Evolutionary conservation across 768 basidiomycete species (phyloP).

Genomic region (Hygrophoropsis aurantiaca): DNA sequence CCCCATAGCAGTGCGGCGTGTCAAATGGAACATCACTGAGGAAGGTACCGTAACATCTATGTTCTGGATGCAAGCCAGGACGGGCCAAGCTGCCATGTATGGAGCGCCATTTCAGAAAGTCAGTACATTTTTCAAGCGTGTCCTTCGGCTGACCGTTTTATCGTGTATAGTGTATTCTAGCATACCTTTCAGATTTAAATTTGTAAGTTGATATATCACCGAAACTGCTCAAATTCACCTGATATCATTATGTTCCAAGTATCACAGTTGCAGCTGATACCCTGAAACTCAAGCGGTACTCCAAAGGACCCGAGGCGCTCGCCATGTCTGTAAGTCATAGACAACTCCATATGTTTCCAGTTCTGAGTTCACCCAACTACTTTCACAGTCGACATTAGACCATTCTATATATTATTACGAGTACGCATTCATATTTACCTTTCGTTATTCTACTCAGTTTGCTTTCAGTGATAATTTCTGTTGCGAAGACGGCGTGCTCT

Average conservation of each 20-base stretch:
- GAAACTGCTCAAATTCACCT: background rate
- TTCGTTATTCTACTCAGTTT: no score
- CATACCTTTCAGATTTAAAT: conserved; percentile 75
- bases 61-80: conserved; percentile 81
- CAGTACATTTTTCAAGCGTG: conserved; percentile 3
- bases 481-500: conserved; percentile 79
- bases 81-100: conserved; percentile 54
- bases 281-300: conserved; percentile 50
- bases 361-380: background rate
- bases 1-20: conserved; percentile 66
- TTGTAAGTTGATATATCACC: conserved; percentile 52
- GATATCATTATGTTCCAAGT: conserved; percentile 39
- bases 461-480: conserved; percentile 63
- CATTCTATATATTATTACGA: conserved; percentile 81
- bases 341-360: background rate
- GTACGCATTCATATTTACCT: conserved; percentile 36
- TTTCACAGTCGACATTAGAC: conserved; percentile 64
- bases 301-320: conserved; percentile 48
- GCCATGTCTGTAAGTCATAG: conserved; percentile 61
- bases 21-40: conserved; percentile 39
- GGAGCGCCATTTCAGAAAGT: conserved; percentile 79
- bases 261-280: conserved; percentile 54
- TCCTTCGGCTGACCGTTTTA: background rate
- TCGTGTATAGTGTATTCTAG: conserved; percentile 63
- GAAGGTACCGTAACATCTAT: conserved; percentile 54